Evolutionary conservation across 2,329 filamentous ascomycete genomes (phyloP).

Genomic region (Domatiomyces catenatus): DNA sequence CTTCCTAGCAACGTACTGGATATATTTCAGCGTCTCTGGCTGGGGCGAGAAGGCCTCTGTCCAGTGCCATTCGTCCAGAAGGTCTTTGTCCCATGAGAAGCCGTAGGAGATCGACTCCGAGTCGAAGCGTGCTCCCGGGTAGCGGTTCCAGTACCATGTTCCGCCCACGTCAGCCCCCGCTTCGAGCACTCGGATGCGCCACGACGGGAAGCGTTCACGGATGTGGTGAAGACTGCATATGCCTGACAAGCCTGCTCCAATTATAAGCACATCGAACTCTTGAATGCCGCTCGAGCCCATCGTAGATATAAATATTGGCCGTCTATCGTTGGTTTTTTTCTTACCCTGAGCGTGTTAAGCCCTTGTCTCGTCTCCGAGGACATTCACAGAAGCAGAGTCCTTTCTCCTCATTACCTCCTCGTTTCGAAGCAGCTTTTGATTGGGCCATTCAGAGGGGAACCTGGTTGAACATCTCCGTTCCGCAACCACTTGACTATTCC

Average conservation of each 20-base stretch:
- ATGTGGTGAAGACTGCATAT: slow-evolving; percentile 18
- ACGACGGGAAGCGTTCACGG: slow-evolving; percentile 15
- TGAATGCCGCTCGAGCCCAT: slow-evolving; percentile 2
- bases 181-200: slow-evolving; percentile 22
- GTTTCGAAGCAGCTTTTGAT: neutral
- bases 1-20: slow-evolving; percentile 25
- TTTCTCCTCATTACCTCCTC: no score
- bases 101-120: slow-evolving; percentile 39
- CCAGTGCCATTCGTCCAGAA: slow-evolving; percentile 30
- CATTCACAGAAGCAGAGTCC: slow-evolving; percentile 20
- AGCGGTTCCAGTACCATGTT: slow-evolving; percentile 41
- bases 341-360: no score
- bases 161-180: slow-evolving; percentile 21
- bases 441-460: neutral
- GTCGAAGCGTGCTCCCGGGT: slow-evolving; percentile 41
- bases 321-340: no score
- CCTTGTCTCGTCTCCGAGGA: slow-evolving; percentile 29
- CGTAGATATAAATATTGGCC: no score
- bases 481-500: neutral
- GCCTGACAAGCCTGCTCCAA: slow-evolving; percentile 12
- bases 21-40: slow-evolving; percentile 27
- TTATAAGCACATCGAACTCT: slow-evolving; percentile 10
- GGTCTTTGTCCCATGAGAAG: slow-evolving; percentile 32
- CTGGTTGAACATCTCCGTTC: neutral
- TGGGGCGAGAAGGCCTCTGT: slow-evolving; percentile 26